Conservation (phyloP, 1,284 basidiomycete genomes). For the Naganishia cerealis region DNA sequence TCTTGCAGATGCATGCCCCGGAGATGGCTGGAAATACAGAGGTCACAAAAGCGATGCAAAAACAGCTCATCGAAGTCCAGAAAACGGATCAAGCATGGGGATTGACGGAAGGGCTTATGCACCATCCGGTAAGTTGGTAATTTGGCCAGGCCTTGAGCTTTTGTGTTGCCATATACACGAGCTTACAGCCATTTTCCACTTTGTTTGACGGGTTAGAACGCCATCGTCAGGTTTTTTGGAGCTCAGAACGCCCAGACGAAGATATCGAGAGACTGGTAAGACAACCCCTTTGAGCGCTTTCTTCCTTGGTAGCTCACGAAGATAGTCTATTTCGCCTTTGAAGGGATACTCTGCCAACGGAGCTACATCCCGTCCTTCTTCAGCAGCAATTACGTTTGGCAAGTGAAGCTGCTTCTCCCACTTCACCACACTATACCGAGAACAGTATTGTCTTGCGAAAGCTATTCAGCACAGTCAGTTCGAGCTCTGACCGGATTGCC, state of each 20-base stretch:
- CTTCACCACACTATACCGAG: constrained; percentile 41
- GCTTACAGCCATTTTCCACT: constrained; percentile 42
- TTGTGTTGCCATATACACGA: constrained; percentile 26
- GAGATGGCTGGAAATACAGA: constrained; percentile 39
- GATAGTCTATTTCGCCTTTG: not conserved
- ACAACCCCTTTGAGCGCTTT: constrained; percentile 29
- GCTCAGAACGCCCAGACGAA: constrained; percentile 88
- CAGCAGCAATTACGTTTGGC: constrained; percentile 47
- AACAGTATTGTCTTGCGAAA: constrained; percentile 71
- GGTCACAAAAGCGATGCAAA: constrained; percentile 48
- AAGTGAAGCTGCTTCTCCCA: constrained; percentile 43
- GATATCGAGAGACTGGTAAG: constrained; percentile 82
- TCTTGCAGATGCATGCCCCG: constrained; percentile 31
- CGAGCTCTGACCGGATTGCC: not conserved
- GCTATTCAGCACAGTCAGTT: constrained; percentile 76
- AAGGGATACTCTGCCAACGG: constrained; percentile 51
- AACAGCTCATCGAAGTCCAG: constrained; percentile 51
- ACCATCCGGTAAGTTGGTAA: constrained; percentile 44
- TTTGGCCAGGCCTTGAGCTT: not conserved
- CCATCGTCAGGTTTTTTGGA: constrained; percentile 85
- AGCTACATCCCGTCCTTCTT: constrained; percentile 48
- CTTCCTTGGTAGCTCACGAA: not conserved
- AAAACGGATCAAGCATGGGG: constrained; percentile 52
- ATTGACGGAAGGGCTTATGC: constrained; percentile 49
- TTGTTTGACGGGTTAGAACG: constrained; percentile 55